Conservation (phyloP, 306 rosid species). For the Prunus mume region DNA sequence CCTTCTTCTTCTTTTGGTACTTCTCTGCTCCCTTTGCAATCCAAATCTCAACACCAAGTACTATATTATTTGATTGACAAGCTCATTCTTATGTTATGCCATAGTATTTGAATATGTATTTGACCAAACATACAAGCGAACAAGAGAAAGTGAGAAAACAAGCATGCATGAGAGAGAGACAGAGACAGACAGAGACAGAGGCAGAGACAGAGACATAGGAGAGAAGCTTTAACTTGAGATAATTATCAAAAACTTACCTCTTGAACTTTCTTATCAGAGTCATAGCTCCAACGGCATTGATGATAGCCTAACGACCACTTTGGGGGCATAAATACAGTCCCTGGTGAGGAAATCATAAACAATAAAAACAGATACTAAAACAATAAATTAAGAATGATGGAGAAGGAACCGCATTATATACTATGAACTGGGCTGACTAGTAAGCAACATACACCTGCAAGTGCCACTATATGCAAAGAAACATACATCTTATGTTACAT, state of each 20-base stretch:
- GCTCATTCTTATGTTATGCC: not conserved
- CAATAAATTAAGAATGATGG: not conserved
- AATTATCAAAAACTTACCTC: conserved; percentile 42
- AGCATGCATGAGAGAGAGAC: not conserved
- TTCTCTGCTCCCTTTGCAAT: no score
- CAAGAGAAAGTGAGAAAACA: not conserved
- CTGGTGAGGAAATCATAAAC: conserved; percentile 34
- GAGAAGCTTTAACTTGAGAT: not conserved
- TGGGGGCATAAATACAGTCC: conserved; percentile 86
- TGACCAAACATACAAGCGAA: not conserved
- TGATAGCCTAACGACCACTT: conserved; percentile 96
- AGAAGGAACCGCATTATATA: not conserved
- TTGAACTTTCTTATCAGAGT: conserved; percentile 67
- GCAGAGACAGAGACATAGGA: not conserved
- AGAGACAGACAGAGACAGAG: not conserved
- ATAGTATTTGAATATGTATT: not conserved
- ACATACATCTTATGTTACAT: not conserved
- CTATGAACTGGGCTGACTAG: not conserved
- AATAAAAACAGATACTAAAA: conserved; percentile 1
- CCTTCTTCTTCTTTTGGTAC: no score
- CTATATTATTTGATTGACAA: not conserved
- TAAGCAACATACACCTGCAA: not conserved
- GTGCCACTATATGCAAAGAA: not conserved
- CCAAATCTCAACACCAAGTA: not conserved
- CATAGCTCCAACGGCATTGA: conserved; percentile 87